Conservation (phyloP, 768 basidiomycete species). For the Hirschioporus abietinus region DNA sequence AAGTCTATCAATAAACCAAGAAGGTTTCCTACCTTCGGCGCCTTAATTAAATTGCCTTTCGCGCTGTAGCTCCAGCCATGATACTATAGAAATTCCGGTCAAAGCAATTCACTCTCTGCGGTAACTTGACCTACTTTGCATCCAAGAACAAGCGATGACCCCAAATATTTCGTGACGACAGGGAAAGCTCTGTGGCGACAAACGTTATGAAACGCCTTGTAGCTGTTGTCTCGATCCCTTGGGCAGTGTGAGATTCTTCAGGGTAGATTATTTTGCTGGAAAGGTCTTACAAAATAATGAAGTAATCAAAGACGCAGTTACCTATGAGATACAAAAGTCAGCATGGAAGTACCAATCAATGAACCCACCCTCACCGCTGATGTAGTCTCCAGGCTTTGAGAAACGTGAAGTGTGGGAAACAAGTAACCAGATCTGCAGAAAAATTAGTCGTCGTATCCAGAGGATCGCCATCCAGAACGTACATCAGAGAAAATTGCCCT, state of each 20-base stretch:
- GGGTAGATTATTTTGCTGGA: neutral
- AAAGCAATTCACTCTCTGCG: neutral
- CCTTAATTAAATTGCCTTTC: constrained; percentile 12
- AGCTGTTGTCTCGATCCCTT: neutral
- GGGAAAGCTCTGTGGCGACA: constrained; percentile 13
- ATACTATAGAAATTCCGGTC: constrained; percentile 2
- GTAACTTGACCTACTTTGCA: neutral
- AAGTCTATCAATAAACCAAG: neutral
- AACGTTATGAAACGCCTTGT: constrained; percentile 10
- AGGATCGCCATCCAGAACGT: neutral
- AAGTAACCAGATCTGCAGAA: constrained; percentile 8
- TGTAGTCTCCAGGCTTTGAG: constrained; percentile 10
- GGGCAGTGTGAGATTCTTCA: neutral
- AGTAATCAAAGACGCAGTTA: constrained; percentile 2
- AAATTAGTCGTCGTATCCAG: neutral
- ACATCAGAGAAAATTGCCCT: constrained; percentile 13
- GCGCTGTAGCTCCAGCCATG: constrained; percentile 12
- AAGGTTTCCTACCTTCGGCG: constrained; percentile 8
- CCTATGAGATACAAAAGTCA: constrained; percentile 5
- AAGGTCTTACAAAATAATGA: neutral
- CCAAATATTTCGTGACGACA: constrained; percentile 9
- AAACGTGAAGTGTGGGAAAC: constrained; percentile 9
- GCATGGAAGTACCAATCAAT: neutral
- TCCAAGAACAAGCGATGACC: constrained; percentile 6
- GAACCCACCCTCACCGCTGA: constrained; percentile 8